phyloP scores from a whole-genome alignment of 441 rosid species.

The Gossypium davidsonii region DNA sequence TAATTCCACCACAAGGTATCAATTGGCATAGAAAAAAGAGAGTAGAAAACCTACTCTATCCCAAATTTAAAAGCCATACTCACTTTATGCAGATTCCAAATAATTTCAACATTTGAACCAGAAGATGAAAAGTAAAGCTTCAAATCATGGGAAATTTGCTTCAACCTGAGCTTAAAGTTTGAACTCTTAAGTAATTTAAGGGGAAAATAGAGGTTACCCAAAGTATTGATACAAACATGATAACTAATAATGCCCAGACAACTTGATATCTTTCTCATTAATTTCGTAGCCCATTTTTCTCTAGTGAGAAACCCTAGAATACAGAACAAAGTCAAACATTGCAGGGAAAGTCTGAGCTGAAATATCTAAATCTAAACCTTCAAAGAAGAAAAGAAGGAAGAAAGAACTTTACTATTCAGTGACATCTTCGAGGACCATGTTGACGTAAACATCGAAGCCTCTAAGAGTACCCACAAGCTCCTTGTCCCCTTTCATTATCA shows the following conservation, averaged over 20 bases:
- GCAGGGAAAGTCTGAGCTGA: neutral
- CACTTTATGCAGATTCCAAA: neutral
- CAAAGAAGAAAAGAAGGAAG: neutral
- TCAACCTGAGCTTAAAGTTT: neutral
- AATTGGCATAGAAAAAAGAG: too few species aligned
- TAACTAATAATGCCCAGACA: neutral
- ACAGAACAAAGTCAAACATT: neutral
- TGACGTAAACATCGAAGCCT: conserved; percentile 84
- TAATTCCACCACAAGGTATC: neutral
- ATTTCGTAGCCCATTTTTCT: neutral
- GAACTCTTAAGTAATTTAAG: neutral
- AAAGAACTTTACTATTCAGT: conserved; percentile 47
- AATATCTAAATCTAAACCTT: neutral
- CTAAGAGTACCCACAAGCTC: conserved; percentile 86
- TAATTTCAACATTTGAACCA: neutral
- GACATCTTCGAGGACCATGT: conserved; percentile 96
- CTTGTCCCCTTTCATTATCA: conserved; percentile 97
- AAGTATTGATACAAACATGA: neutral
- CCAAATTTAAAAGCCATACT: neutral
- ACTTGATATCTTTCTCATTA: neutral
- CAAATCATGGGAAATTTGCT: neutral
- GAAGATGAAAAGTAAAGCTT: neutral
- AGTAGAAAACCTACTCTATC: neutral
- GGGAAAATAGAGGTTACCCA: neutral
- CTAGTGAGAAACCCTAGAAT: neutral